These are phyloP conservation scores for Pichia cactophila DNA, from an alignment of 1,139 yeast species.

Conservation along the genomic window DNA sequence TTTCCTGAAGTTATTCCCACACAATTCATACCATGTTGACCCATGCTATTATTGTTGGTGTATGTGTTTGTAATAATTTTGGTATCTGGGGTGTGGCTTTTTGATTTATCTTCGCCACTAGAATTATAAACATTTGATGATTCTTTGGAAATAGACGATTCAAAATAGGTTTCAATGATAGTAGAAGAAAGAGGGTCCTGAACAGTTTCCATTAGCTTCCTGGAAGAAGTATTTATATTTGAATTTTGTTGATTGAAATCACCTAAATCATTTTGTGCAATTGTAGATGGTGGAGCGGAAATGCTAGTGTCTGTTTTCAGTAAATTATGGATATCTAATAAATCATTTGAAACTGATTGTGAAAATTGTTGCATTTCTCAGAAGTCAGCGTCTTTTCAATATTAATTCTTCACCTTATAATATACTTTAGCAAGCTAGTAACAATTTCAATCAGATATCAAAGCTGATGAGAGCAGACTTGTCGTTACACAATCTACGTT, in stretches of 20 bases:
- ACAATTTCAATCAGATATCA: too few relatives aligned
- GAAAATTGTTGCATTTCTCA: constrained; percentile 2
- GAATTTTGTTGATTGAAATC: constrained; percentile 5
- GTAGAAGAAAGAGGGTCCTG: neutral
- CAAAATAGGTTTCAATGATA: too few relatives aligned
- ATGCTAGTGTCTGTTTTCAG: neutral
- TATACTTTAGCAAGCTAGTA: too few relatives aligned
- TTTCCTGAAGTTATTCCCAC: neutral
- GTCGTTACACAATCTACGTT: too few relatives aligned
- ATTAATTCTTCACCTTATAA: too few relatives aligned
- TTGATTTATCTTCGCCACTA: neutral
- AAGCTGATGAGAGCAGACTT: too few relatives aligned
- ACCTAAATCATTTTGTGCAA: constrained; percentile 1
- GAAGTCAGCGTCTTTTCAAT: neutral
- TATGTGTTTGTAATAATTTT: neutral
- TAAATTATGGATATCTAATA: constrained; percentile 2
- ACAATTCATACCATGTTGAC: neutral
- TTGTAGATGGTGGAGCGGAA: too few relatives aligned
- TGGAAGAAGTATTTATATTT: constrained; percentile 3
- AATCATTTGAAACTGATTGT: constrained; percentile 4
- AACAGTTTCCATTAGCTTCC: too few relatives aligned
- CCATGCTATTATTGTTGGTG: neutral
- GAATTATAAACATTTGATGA: neutral
- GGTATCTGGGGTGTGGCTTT: neutral
- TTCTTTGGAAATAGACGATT: too few relatives aligned